Conservation (phyloP, 257 asterid genomes). For the Euphrasia confusa region DNA sequence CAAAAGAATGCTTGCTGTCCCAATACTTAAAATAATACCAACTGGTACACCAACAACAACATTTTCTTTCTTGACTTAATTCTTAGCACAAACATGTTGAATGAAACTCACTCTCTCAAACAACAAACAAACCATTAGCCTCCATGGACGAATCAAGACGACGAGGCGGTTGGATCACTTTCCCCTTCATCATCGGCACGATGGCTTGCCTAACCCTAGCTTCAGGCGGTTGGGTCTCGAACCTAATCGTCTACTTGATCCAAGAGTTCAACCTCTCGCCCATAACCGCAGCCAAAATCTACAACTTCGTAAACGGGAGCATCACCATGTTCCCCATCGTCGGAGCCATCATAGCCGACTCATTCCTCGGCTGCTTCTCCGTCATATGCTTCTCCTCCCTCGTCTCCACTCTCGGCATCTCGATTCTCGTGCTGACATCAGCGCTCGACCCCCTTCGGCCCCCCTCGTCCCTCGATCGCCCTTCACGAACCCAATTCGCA, state of each 20-base stretch:
- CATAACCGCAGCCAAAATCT: constrained; percentile 70
- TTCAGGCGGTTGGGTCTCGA: constrained; percentile 64
- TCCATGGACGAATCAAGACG: constrained; percentile 28
- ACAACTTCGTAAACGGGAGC: constrained; percentile 63
- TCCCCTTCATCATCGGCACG: constrained; percentile 60
- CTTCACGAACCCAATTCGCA: constrained; percentile 34
- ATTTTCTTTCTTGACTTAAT: background rate
- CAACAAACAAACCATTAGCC: background rate
- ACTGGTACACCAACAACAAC: constrained; percentile 16
- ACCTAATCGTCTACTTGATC: constrained; percentile 70
- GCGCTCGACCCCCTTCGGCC: constrained; percentile 42
- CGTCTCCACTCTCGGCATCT: constrained; percentile 52
- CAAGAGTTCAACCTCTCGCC: constrained; percentile 69
- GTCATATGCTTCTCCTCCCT: constrained; percentile 77
- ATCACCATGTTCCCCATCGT: constrained; percentile 63
- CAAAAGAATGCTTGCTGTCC: constrained; percentile 15
- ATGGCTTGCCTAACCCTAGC: constrained; percentile 57
- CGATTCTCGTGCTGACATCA: constrained; percentile 46
- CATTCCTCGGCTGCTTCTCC: constrained; percentile 60
- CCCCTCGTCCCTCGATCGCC: constrained; percentile 17
- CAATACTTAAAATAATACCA: background rate
- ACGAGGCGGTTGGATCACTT: constrained; percentile 53
- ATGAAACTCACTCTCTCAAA: constrained; percentile 1
- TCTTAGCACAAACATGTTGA: constrained; percentile 10
- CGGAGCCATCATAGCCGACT: constrained; percentile 74